phyloP scores from a whole-genome alignment of 805 yeast genomes.

The Yarrowia sp. region DNA sequence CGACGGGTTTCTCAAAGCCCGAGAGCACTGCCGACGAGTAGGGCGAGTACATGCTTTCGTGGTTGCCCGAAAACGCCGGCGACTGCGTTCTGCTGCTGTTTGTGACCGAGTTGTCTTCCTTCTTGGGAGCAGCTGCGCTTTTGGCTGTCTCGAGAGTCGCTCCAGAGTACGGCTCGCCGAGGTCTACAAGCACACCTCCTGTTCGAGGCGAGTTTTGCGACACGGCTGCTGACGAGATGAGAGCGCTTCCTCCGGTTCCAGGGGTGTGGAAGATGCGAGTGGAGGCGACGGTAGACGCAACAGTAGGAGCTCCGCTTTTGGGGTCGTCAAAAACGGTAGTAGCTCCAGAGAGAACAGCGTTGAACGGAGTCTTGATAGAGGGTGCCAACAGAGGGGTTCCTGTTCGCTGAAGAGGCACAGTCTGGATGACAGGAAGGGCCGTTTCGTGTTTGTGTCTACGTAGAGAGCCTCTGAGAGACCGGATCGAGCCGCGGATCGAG shows the following conservation, averaged over 20 bases:
- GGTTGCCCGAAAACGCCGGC: slow-evolving; percentile 15
- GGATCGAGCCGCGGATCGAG: slow-evolving; percentile 25
- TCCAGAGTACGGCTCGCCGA: background rate
- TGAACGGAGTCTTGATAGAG: background rate
- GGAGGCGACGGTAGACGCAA: slow-evolving; percentile 25
- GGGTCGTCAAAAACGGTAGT: slow-evolving; percentile 24
- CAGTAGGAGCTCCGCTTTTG: slow-evolving; percentile 13
- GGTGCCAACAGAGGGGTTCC: slow-evolving; percentile 15
- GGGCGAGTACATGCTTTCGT: slow-evolving; percentile 26
- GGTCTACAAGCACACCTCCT: background rate
- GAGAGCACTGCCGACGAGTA: slow-evolving; percentile 26
- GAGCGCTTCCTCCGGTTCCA: slow-evolving; percentile 16
- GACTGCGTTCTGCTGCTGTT: slow-evolving; percentile 34
- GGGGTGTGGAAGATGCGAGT: slow-evolving; percentile 19
- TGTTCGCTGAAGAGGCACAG: slow-evolving; percentile 13
- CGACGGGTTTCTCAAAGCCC: slow-evolving; percentile 17
- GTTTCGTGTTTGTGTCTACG: slow-evolving; percentile 24
- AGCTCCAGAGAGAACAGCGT: slow-evolving; percentile 15
- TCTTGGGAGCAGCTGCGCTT: background rate
- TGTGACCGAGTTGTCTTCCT: slow-evolving; percentile 17
- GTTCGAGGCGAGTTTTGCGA: background rate
- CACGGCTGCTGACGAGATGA: background rate
- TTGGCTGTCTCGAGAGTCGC: slow-evolving; percentile 6
- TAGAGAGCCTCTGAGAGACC: slow-evolving; percentile 26
- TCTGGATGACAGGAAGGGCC: background rate